These are phyloP conservation scores for Rhizopogon roseolus DNA, from an alignment of 768 basidiomycete genomes.

Conservation along the genomic window DNA sequence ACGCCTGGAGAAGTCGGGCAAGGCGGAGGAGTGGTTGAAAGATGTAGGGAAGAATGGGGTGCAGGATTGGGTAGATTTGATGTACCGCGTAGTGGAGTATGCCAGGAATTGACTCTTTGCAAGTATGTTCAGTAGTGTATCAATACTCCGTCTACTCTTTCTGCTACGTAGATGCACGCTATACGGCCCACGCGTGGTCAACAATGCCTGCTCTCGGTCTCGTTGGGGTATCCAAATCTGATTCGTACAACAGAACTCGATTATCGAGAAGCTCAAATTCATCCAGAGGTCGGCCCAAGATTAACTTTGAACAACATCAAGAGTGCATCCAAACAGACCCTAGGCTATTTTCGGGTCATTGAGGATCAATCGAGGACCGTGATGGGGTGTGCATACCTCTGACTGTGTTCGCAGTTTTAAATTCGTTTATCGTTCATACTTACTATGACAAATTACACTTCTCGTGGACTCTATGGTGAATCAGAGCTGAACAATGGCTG, in stretches of 20 bases:
- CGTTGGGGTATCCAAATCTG: conserved; percentile 81
- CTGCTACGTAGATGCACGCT: too few species aligned
- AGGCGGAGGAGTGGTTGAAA: conserved; percentile 54
- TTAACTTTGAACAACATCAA: conserved; percentile 67
- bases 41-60: conserved; percentile 57
- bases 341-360: conserved; percentile 82
- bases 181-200: conserved; percentile 71
- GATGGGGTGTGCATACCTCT: conserved; percentile 59
- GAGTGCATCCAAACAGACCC: too few species aligned
- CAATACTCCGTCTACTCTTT: too few species aligned
- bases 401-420: not conserved
- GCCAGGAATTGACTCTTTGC: too few species aligned
- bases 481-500: too few species aligned
- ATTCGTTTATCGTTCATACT: too few species aligned
- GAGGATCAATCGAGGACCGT: too few species aligned
- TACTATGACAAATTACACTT: too few species aligned
- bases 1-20: conserved; percentile 47
- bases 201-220: conserved; percentile 96
- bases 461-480: too few species aligned
- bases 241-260: conserved; percentile 60
- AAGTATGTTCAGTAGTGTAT: too few species aligned
- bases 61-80: conserved; percentile 58
- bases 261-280: conserved; percentile 43
- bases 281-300: conserved; percentile 61
- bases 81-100: conserved; percentile 29